Base-by-base conservation (phyloP, 345 rosid species). In the Barbarea vulgaris region DNA sequence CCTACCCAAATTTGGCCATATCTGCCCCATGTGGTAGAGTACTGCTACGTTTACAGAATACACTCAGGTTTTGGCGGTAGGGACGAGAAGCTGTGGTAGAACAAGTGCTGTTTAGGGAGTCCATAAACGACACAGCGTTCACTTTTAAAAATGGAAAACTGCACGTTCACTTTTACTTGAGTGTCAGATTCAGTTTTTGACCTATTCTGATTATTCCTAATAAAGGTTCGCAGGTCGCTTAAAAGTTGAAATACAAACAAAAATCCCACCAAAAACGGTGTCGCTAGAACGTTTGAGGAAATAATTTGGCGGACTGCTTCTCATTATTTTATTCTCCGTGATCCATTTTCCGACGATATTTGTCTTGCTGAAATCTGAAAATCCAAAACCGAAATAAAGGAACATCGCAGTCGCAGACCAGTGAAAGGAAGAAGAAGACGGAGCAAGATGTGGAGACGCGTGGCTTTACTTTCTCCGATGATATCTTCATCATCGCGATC, bases 381-480 rank as follows among this genome's bases (percentile, higher is more conserved):
- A 25, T 15, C 17, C 5, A 17, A 3, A 61, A 21, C 17, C 31
- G 12, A 64, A 47, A 31, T 13, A 27, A 48, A 30, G 36, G 33
- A 80, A 47, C n/a, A n/a, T n/a, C n/a, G n/a, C n/a, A n/a, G 51
- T 55, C 65, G n/a, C 36, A 15, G 39, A 70, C 33, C 25, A 24
- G 71, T 15, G 19, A 41, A 48, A 48, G 53, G 69, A 17, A 56
- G 46, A 7, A 67, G 58, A 69, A 3, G 72, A 33, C 4, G 78
- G 68, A 6, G 47, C 60, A 70, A 82, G 67, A 88, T 93, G 97
- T 89, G 90, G 97, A 89, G 89, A 86, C 89, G 96, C 83, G 83
- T 86, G 64, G 80, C 85, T 77, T 81, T 81, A 58, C 87, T 91
- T 76, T 86, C 88, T 79, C 83, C 89, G 21, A 64, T 69, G 79